phyloP scores from a whole-genome alignment of 2,329 filamentous ascomycete species.

The Chaetothyriales sp. region DNA sequence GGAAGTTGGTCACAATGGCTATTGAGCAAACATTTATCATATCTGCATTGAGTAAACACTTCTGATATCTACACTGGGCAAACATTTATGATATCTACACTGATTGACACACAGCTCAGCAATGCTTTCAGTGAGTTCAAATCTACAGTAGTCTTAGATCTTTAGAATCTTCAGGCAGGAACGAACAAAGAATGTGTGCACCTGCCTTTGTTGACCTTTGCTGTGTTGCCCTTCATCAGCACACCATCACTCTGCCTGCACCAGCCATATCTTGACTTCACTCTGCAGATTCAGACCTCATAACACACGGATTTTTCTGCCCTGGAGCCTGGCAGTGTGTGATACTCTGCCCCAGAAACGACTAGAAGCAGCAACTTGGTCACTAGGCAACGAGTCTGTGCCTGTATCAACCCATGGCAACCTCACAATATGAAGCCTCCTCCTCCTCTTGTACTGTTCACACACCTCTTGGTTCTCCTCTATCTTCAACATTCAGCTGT shows the following conservation, averaged over 20 bases:
- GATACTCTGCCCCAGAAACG: neutral
- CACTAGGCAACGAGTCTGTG: neutral
- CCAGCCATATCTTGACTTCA: neutral
- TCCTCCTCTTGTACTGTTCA: neutral
- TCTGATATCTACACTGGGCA: too few relatives aligned
- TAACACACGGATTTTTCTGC: neutral
- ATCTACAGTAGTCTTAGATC: neutral
- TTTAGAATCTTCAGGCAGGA: neutral
- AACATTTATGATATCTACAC: too few relatives aligned
- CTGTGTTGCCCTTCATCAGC: neutral
- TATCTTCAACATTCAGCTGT: constrained; percentile 15
- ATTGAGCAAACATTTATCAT: neutral
- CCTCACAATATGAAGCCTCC: neutral
- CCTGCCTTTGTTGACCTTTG: neutral
- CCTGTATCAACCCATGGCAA: neutral
- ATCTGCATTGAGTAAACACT: too few relatives aligned
- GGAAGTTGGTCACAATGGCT: too few relatives aligned
- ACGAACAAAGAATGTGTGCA: neutral
- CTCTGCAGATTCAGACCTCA: neutral
- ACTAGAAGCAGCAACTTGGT: neutral
- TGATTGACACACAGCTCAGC: too few relatives aligned
- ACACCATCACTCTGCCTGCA: neutral
- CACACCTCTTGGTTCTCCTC: constrained; percentile 3
- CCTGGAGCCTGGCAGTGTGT: neutral
- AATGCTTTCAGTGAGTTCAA: too few relatives aligned